Evolutionary conservation across 2,329 filamentous ascomycete genomes (phyloP), one percentile per base, ranked within the genome.

Genomic region (Colletotrichum sidae): DNA sequence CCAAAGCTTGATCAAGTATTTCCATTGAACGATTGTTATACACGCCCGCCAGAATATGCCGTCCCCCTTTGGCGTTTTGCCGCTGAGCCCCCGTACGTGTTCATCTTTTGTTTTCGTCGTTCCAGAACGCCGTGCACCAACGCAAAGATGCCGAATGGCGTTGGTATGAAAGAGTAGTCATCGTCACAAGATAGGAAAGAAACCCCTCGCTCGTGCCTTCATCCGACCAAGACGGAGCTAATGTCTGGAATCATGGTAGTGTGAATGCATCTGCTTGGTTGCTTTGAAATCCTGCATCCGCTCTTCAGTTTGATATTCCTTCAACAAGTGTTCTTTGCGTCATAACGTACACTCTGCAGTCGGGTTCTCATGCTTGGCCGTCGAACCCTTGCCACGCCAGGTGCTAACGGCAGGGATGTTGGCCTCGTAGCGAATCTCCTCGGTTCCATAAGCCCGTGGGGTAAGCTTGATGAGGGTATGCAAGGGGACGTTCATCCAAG

Each of bases 401-500:
- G 96, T 99, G 78, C 92, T 97, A 56, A 99, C 96, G 4, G 96
- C 96, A 6, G 94, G 93, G 70, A 99, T 97, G 75, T 97, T 92
- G 8, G 95, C 95, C 76, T 92, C 91, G 74, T 93, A 92, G 49
- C 93, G 87, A 77, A 96, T 88, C 76, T 98, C 93, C 65, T 97
- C 90, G 1, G 96, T 99, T 53, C 92, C 92, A 77, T 99, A 99
- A 8, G 96, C 96, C 67, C 93, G 89, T 2, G 96, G 96, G 6
- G 96, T 98, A 55, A 99, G 85, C 81, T 97, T 97, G 81, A 99
- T 98, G 52, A 99, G 84, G 8, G 93, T 97, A 78, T 99, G 96
- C 67, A 99, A 84, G 7, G 96, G 96, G 8, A 99, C 96, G 74
- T 97, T 95, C 92, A 98, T 97, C 96, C 96, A 99, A 0, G 96